These are phyloP conservation scores for Salvia splendens DNA, from an alignment of 257 asterid species.

Conservation along the genomic window DNA sequence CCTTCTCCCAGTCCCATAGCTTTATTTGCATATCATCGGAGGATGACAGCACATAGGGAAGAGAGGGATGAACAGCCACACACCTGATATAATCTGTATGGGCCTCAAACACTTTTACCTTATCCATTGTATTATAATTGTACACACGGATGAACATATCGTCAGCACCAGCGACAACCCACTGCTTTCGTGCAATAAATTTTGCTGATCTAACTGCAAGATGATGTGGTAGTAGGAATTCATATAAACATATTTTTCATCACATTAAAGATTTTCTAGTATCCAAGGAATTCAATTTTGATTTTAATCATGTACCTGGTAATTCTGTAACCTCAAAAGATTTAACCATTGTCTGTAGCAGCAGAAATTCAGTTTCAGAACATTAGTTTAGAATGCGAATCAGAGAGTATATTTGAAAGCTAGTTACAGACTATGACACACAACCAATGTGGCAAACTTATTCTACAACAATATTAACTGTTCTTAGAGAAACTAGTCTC, in stretches of 20 bases:
- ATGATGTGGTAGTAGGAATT: slow-evolving; percentile 33
- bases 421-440: neutral
- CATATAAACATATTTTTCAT: slow-evolving; percentile 26
- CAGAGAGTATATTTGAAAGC: slow-evolving; percentile 7
- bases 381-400: slow-evolving; percentile 14
- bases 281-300: slow-evolving; percentile 22
- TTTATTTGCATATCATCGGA: slow-evolving; percentile 99
- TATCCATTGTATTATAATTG: slow-evolving; percentile 98
- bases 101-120: slow-evolving; percentile 94
- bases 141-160: slow-evolving; percentile 96
- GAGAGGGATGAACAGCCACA: slow-evolving; percentile 97
- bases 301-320: slow-evolving; percentile 65
- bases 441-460: no score
- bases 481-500: slow-evolving; percentile 27
- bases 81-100: slow-evolving; percentile 98
- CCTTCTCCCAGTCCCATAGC: slow-evolving; percentile 99
- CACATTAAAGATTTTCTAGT: slow-evolving; percentile 1
- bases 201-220: slow-evolving; percentile 94
- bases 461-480: neutral
- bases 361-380: slow-evolving; percentile 29
- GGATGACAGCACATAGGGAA: slow-evolving; percentile 91
- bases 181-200: slow-evolving; percentile 88
- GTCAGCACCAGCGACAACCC: slow-evolving; percentile 99
- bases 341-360: slow-evolving; percentile 84
- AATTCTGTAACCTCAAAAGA: slow-evolving; percentile 94